phyloP scores from a whole-genome alignment of 768 basidiomycete genomes.

The Mycena vitilis region DNA sequence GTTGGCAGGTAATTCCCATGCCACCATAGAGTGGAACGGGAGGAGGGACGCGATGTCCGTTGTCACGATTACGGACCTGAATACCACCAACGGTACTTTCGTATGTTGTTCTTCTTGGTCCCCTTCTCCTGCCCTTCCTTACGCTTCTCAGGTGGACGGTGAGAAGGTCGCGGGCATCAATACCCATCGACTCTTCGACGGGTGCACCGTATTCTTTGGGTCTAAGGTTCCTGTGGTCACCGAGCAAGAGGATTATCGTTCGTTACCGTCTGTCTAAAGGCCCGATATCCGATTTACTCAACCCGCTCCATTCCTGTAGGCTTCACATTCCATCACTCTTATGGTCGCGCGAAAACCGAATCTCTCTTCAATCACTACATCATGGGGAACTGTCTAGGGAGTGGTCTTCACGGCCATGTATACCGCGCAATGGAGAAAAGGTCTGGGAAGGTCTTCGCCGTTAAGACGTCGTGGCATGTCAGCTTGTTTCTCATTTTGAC shows the following conservation, averaged over 20 bases:
- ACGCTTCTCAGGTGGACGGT: conserved; percentile 55
- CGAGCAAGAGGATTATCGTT: conserved; percentile 62
- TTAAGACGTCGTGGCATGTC: conserved; percentile 65
- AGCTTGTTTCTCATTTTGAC: background rate
- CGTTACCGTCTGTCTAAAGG: conserved; percentile 36
- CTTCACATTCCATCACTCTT: conserved; percentile 28
- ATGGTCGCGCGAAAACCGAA: conserved; percentile 43
- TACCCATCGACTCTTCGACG: conserved; percentile 57
- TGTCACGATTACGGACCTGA: conserved; percentile 48
- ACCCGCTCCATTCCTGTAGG: conserved; percentile 11
- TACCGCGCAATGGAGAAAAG: conserved; percentile 65
- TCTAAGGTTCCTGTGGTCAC: conserved; percentile 44
- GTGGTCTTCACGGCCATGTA: conserved; percentile 76
- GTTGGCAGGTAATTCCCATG: conserved; percentile 22
- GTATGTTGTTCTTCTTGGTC: conserved; percentile 37
- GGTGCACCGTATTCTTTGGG: conserved; percentile 74
- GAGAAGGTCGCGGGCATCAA: conserved; percentile 51
- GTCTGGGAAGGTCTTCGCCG: conserved; percentile 69
- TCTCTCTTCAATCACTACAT: conserved; percentile 60
- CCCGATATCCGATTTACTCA: background rate
- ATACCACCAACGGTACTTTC: conserved; percentile 62
- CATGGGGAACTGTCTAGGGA: conserved; percentile 53
- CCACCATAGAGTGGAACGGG: conserved; percentile 41
- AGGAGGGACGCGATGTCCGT: conserved; percentile 36
- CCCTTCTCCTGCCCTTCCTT: background rate